Percentiles rank a stretch among this genome's conserved stretches.
Evolutionary conservation across 1,284 basidiomycete genomes (phyloP).

Genomic region (Trichosporon coremiiforme): DNA sequence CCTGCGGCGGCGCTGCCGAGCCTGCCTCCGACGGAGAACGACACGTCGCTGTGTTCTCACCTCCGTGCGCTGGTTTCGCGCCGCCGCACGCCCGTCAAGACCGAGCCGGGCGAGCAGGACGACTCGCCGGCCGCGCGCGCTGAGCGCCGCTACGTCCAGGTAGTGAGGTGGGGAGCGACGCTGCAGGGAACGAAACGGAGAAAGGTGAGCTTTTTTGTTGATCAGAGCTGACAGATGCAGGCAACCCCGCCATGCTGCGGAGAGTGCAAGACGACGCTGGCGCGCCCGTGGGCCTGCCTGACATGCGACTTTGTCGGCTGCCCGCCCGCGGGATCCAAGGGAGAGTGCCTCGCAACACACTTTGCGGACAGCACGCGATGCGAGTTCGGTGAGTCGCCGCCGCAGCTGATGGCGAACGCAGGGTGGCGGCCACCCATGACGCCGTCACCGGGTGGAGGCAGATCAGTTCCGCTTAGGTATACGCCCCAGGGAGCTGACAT

Average conservation of each 20-base stretch:
- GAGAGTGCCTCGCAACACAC: conserved; percentile 42
- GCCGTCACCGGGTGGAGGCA: conserved; percentile 12
- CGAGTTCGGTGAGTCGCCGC: conserved; percentile 66
- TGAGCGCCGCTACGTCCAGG: conserved; percentile 39
- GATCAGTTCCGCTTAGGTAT: not conserved
- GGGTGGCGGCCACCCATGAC: conserved; percentile 10
- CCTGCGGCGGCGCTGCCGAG: conserved; percentile 5
- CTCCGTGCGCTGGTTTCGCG: conserved; percentile 36
- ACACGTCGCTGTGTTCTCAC: conserved; percentile 47
- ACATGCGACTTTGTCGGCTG: conserved; percentile 76
- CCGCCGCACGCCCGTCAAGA: conserved; percentile 28
- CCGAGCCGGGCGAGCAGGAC: conserved; percentile 27
- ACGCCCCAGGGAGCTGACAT: conserved; percentile 13
- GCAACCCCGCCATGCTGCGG: conserved; percentile 64
- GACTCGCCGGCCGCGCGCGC: conserved; percentile 6
- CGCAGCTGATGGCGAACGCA: not conserved
- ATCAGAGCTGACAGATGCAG: conserved; percentile 36
- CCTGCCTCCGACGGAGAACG: conserved; percentile 30
- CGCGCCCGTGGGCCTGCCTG: conserved; percentile 75
- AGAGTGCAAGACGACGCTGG: conserved; percentile 64
- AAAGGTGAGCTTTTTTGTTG: conserved; percentile 36
- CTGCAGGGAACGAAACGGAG: conserved; percentile 44
- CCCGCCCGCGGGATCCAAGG: conserved; percentile 63
- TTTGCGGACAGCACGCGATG: conserved; percentile 53
- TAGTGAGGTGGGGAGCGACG: conserved; percentile 45